Evolutionary conservation across 306 rosid species (phyloP).

Genomic region (cucumber (Cucumis sativus)): DNA sequence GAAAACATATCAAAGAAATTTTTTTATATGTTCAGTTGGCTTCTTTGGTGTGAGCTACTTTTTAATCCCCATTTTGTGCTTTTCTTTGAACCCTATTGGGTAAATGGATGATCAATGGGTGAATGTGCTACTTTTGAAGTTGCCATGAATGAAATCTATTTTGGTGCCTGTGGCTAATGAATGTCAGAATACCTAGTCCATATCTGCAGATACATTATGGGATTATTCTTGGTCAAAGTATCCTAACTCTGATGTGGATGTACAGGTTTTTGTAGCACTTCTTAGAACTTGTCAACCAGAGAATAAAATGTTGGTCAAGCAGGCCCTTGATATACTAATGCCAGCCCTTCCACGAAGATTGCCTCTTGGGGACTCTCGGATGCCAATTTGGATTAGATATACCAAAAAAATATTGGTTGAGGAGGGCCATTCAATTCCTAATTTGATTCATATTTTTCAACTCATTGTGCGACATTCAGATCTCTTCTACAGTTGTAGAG

Average conservation of each 20-base stretch:
- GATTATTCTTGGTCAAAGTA: slow-evolving; percentile 5
- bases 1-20: neutral
- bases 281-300: slow-evolving; percentile 99
- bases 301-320: slow-evolving; percentile 98
- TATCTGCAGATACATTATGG: neutral
- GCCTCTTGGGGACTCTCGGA: slow-evolving; percentile 91
- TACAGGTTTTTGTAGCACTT: slow-evolving; percentile 98
- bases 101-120: neutral
- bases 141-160: neutral
- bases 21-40: neutral
- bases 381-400: slow-evolving; percentile 97
- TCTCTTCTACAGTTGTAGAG: slow-evolving; percentile 97
- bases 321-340: slow-evolving; percentile 98
- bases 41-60: neutral
- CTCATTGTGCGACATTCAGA: slow-evolving; percentile 97
- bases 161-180: neutral
- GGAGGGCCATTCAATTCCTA: slow-evolving; percentile 98
- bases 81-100: neutral
- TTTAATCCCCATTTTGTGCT: neutral
- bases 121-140: neutral
- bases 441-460: slow-evolving; percentile 97
- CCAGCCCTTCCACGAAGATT: slow-evolving; percentile 96
- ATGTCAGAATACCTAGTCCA: neutral
- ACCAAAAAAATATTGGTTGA: slow-evolving; percentile 93
- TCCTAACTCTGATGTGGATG: slow-evolving; percentile 15